phyloP scores from a whole-genome alignment of 805 yeast species.

The Candida xyloterini region DNA sequence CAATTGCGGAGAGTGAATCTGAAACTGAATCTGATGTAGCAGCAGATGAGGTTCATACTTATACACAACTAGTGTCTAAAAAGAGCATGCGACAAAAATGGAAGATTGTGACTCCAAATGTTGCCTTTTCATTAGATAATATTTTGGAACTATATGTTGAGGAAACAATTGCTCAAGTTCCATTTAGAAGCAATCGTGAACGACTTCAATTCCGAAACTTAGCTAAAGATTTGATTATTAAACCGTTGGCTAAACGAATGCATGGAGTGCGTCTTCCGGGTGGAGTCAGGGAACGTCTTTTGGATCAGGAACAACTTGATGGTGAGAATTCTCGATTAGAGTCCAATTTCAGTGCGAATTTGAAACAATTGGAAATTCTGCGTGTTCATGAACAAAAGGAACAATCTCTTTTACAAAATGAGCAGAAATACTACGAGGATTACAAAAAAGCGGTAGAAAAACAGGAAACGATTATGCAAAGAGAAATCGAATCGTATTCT shows the following conservation, averaged over 20 bases:
- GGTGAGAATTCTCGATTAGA: constrained; percentile 23
- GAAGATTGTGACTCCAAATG: constrained; percentile 17
- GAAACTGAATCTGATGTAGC: constrained; percentile 2
- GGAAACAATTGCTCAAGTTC: constrained; percentile 15
- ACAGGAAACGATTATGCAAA: constrained; percentile 16
- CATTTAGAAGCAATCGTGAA: constrained; percentile 17
- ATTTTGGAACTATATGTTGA: constrained; percentile 23
- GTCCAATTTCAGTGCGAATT: constrained; percentile 26
- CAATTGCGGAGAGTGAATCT: constrained; percentile 6
- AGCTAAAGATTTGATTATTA: constrained; percentile 20
- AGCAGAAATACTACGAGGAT: constrained; percentile 20
- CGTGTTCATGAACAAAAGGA: constrained; percentile 23
- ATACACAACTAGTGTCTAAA: constrained; percentile 13
- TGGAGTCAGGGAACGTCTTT: constrained; percentile 21
- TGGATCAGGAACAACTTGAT: constrained; percentile 26
- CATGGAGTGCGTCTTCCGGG: constrained; percentile 26
- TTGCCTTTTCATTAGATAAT: constrained; percentile 13
- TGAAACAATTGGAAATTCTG: constrained; percentile 27
- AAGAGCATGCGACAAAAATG: constrained; percentile 20
- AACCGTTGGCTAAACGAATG: constrained; percentile 23
- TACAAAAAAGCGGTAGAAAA: constrained; percentile 15
- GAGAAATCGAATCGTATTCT: constrained; percentile 12
- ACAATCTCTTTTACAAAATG: constrained; percentile 17
- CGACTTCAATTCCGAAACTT: constrained; percentile 18
- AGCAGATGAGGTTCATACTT: constrained; percentile 10